Percentiles rank a stretch among this genome's conserved stretches.
Conservation (phyloP, 1,139 yeast species). For the Meyerozyma elateridarum region DNA sequence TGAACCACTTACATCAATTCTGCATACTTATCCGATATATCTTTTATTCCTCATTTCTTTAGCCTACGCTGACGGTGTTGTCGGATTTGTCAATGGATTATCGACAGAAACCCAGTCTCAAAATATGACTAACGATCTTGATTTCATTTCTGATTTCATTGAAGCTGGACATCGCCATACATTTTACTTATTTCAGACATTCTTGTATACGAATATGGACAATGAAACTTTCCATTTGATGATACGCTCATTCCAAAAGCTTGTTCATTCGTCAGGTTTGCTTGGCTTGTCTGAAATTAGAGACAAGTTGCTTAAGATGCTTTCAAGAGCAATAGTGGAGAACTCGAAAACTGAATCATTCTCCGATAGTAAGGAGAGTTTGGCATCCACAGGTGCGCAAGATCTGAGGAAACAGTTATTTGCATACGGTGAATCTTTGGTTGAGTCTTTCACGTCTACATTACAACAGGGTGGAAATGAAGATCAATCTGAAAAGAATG, state of each 20-base stretch:
- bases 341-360: constrained; percentile 18
- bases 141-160: constrained; percentile 37
- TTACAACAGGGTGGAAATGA: constrained; percentile 6
- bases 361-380: constrained; percentile 3
- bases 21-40: constrained; percentile 58
- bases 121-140: constrained; percentile 32
- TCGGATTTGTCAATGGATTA: constrained; percentile 45
- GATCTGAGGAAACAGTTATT: constrained; percentile 33
- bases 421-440: constrained; percentile 58
- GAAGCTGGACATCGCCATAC: constrained; percentile 43
- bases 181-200: constrained; percentile 43
- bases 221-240: constrained; percentile 57
- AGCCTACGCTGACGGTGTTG: constrained; percentile 64
- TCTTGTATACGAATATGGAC: constrained; percentile 63
- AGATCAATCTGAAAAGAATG: not conserved
- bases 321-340: constrained; percentile 52
- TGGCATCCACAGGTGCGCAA: constrained; percentile 11
- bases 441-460: constrained; percentile 50
- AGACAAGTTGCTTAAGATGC: constrained; percentile 53
- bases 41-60: constrained; percentile 53
- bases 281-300: constrained; percentile 52
- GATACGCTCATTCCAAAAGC: constrained; percentile 70
- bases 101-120: constrained; percentile 23
- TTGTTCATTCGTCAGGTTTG: constrained; percentile 81
- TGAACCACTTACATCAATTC: constrained; percentile 61